Conservation (phyloP, 2,329 filamentous ascomycete species). For the Clarireedia homoeocarpa region DNA sequence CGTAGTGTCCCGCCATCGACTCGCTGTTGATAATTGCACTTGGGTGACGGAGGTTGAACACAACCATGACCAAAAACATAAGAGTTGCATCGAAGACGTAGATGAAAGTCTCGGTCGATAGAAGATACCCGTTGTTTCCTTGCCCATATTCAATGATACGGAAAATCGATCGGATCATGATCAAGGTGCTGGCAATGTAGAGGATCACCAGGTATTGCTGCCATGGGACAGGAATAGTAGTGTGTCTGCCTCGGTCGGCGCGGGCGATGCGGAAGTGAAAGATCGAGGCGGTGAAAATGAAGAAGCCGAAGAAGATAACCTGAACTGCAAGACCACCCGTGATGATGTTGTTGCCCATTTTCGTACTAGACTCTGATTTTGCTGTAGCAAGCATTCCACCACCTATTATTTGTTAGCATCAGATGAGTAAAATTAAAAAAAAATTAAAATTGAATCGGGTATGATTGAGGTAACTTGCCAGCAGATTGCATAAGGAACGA, state of each 20-base stretch:
- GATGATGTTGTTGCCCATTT: slow-evolving; percentile 35
- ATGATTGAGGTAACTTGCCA: slow-evolving; percentile 6
- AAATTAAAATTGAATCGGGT: no score
- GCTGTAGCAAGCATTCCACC: slow-evolving; percentile 16
- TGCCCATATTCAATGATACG: slow-evolving; percentile 39
- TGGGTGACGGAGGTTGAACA: slow-evolving; percentile 31
- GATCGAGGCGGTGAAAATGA: slow-evolving; percentile 29
- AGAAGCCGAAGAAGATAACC: slow-evolving; percentile 44
- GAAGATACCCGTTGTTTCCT: slow-evolving; percentile 36
- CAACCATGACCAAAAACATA: slow-evolving; percentile 32
- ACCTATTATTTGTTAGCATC: slow-evolving; percentile 7
- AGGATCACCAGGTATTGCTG: slow-evolving; percentile 33
- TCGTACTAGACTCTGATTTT: slow-evolving; percentile 12
- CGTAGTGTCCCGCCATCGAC: no score
- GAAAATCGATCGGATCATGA: slow-evolving; percentile 40
- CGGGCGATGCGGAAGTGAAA: slow-evolving; percentile 15
- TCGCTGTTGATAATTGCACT: slow-evolving; percentile 9
- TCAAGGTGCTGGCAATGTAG: slow-evolving; percentile 36
- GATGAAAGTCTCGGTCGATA: slow-evolving; percentile 36
- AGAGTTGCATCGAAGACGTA: slow-evolving; percentile 38
- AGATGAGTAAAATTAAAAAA: neutral
- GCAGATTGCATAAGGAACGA: slow-evolving; percentile 36
- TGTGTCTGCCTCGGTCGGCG: slow-evolving; percentile 8
- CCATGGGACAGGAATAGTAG: slow-evolving; percentile 11
- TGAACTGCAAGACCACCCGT: slow-evolving; percentile 42